Evolutionary conservation across 2,329 filamentous ascomycete species (phyloP), one percentile per base, ranked within the genome.

Genomic region (Fusarium torreyae): DNA sequence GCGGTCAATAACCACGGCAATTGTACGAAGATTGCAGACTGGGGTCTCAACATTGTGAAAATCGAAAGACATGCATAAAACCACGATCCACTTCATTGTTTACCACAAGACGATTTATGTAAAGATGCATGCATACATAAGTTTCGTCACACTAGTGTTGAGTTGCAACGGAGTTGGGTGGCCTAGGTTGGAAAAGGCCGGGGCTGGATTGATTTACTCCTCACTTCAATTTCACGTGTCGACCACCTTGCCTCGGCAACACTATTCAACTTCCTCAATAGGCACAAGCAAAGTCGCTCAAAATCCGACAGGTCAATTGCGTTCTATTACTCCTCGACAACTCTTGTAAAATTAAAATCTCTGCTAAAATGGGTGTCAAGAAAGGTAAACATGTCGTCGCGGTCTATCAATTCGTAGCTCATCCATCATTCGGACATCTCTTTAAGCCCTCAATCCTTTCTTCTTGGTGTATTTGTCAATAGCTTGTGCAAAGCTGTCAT

Each of bases 401-500:
- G 34, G 22, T 56, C 42, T 33, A 57, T 63, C 17, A 31, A 31
- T 42, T 66, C 51, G 36, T 70, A 44, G 51, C 56, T 67, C 51
- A 31, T 67, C 34, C 46, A 11, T 66, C 52, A 22, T 45, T 40
- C 10, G 28, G 28, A 31, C 13, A 11, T 10, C 3, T 31, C 28
- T 31, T 10, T 31, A 31, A 31, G 24, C 28, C 33, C 3, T 26
- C 26, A 64, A 70, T n/a, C 61, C 57, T 22, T 67, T 60, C 53
- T 56, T 22, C 24, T 42, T 57, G 24, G 71, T 64, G 46, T 79
- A 82, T 10, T 63, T 70, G 34, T 72, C 72, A 46, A 84, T 79
- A 9, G 80, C 82, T 42, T 73, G 55, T 10, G 73, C 71, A 69
- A 86, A 85, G 1, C 76, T 72, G 7, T 71, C 75, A 10, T 79